A percentile compares a stretch with the other conserved stretches of the same genome.
Conservation (phyloP, 164 flowering plant genomes). For the Amborella trichopoda region DNA sequence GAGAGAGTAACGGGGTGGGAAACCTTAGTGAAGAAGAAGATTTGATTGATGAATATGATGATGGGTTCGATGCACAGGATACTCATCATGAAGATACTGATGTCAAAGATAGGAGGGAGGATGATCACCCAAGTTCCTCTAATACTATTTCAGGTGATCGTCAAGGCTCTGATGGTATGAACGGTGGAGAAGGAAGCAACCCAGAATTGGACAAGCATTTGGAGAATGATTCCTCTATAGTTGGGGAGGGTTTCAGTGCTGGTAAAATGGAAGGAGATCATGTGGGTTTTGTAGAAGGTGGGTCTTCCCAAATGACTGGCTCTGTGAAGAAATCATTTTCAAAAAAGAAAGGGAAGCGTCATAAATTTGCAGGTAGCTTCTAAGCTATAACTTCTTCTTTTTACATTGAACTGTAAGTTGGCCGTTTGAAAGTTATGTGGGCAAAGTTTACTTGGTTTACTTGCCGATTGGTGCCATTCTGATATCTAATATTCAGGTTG, state of each 20-base stretch:
- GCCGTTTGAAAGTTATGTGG: neutral
- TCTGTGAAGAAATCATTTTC: neutral
- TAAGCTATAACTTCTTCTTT: neutral
- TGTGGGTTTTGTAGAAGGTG: neutral
- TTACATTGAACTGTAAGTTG: neutral
- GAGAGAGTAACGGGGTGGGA: conserved; percentile 12
- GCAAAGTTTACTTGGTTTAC: too few species aligned
- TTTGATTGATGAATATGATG: conserved; percentile 69
- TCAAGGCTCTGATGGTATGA: neutral
- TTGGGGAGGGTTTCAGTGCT: neutral
- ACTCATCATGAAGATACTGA: conserved; percentile 31
- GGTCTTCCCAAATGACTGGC: neutral
- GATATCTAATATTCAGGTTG: too few species aligned
- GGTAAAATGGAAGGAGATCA: neutral
- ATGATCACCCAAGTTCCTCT: neutral
- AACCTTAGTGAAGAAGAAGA: conserved; percentile 23
- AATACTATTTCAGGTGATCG: neutral
- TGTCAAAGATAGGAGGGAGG: neutral
- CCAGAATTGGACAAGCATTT: too few species aligned
- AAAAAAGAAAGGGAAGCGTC: conserved; percentile 1
- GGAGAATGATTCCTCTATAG: neutral
- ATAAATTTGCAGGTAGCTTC: conserved; percentile 1
- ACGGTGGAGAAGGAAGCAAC: too few species aligned
- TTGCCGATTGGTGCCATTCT: too few species aligned
- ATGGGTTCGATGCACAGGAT: conserved; percentile 65